Evolutionary conservation across 306 rosid genomes (phyloP), one percentile per base, ranked within the genome.

Genomic region (Cyamopsis tetragonoloba): DNA sequence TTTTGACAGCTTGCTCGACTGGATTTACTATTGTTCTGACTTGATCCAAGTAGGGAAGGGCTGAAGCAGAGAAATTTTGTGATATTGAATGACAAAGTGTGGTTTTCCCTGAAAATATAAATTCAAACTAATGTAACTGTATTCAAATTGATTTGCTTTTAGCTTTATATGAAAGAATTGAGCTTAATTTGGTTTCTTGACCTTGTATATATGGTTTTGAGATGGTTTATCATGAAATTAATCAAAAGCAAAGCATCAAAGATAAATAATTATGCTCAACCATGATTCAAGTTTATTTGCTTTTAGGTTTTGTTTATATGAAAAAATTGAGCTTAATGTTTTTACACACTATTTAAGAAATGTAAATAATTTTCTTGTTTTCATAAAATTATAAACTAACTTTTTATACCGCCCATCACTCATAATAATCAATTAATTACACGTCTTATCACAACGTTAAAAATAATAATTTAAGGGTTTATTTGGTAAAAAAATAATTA

Each of bases 11-110:
- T 77, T 86, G 99, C 83, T 90, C 97, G 79, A 95, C 85, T 7
- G 99, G 95, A 47, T 72, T 84, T 38, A 95, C 91, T 54, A 90
- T 78, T 42, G 95, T 83, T 72, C 92, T 84, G 23, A 95, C 97
- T 86, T 86, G 96, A 54, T 90, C 96, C 42, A 86, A 71, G 56
- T 88, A 88, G 39, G 95, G 90, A 56, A 82, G 77, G 19, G 85
- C 65, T 7, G 88, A 83, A 65, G 90, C 71, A 56, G 86, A 78
- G 80, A 83, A 86, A 42, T 82, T 90, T 74, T 95, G 99, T 30
- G 84, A 77, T 80, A 90, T 71, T 39, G 97, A 90, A 60, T 88
- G 81, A 17, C 99, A 88, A 10, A 93, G 81, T 48, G 99, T 83
- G 64, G 92, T 65, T 74, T 95, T 95, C 2, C 99, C 96, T 89